Evolutionary conservation across 192 early-diverging fungal species (phyloP).

Genomic region (Backusella mclennaniae): DNA sequence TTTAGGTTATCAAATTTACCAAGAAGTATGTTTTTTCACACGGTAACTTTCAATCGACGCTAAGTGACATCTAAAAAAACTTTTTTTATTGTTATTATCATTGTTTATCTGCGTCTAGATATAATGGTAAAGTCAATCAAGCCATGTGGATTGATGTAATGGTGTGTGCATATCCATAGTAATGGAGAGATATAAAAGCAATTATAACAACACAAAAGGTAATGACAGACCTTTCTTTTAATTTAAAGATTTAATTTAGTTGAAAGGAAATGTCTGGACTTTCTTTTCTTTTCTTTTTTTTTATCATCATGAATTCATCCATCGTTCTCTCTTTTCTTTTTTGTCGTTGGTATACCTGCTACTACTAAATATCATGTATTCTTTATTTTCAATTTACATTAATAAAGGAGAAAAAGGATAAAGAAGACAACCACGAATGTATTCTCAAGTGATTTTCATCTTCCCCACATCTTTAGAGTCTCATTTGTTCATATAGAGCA

Average conservation of each 20-base stretch:
- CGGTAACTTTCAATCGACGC: not conserved
- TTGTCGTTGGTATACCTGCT: not conserved
- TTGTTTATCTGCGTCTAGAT: not conserved
- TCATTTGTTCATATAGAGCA: no score
- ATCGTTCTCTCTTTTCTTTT: not conserved
- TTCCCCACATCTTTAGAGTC: no score
- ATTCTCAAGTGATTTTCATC: no score
- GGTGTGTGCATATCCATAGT: not conserved
- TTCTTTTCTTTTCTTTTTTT: not conserved
- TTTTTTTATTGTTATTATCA: not conserved
- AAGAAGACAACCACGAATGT: no score
- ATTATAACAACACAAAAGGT: not conserved
- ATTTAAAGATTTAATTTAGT: not conserved
- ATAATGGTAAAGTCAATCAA: not conserved
- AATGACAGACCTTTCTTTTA: not conserved
- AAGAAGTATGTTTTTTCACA: conserved; percentile 3
- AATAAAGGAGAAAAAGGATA: no score
- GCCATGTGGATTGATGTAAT: not conserved
- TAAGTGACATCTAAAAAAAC: not conserved
- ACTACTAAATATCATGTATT: not conserved
- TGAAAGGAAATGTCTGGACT: not conserved
- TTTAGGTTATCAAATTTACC: not conserved
- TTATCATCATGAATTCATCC: not conserved
- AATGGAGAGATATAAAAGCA: not conserved
- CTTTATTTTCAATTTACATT: not conserved